phyloP scores from a whole-genome alignment of 2,329 filamentous ascomycete species.

The Botrytis sinoallii region DNA sequence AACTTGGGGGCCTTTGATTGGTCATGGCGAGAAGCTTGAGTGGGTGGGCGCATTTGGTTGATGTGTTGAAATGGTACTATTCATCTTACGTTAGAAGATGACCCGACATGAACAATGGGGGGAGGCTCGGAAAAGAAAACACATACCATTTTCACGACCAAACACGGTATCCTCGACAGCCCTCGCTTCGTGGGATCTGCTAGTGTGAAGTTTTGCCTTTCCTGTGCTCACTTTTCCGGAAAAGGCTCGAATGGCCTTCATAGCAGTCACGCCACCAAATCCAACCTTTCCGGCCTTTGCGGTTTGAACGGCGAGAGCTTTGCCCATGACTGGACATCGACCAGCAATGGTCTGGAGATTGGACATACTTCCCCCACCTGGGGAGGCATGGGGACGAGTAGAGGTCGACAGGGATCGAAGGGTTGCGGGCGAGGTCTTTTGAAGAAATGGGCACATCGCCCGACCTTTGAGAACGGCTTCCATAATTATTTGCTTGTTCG shows the following conservation, averaged over 20 bases:
- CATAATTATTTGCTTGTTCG: conserved; percentile 12
- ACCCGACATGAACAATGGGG: background rate
- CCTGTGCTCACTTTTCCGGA: conserved; percentile 51
- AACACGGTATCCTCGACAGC: conserved; percentile 61
- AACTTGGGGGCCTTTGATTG: conserved; percentile 57
- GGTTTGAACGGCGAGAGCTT: conserved; percentile 86
- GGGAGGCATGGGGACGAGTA: conserved; percentile 54
- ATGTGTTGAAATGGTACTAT: conserved; percentile 38
- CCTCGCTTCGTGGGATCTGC: conserved; percentile 71
- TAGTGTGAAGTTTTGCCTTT: conserved; percentile 80
- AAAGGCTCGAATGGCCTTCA: conserved; percentile 51
- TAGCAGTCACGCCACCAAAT: conserved; percentile 43
- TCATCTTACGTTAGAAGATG: background rate
- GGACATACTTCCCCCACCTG: conserved; percentile 89
- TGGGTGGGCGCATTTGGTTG: conserved; percentile 29
- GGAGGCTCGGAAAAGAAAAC: background rate
- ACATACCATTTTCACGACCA: conserved; percentile 52
- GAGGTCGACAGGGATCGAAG: conserved; percentile 82
- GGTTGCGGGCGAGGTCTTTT: conserved; percentile 87
- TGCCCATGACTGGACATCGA: conserved; percentile 98
- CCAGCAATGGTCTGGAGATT: conserved; percentile 92
- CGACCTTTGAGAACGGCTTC: conserved; percentile 20
- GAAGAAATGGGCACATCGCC: conserved; percentile 92
- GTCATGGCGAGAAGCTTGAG: conserved; percentile 28
- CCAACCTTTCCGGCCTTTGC: conserved; percentile 50